Evolutionary conservation across 2,329 filamentous ascomycete species (phyloP), one percentile per base, ranked within the genome.

Genomic region (Hirsutella thompsonii): DNA sequence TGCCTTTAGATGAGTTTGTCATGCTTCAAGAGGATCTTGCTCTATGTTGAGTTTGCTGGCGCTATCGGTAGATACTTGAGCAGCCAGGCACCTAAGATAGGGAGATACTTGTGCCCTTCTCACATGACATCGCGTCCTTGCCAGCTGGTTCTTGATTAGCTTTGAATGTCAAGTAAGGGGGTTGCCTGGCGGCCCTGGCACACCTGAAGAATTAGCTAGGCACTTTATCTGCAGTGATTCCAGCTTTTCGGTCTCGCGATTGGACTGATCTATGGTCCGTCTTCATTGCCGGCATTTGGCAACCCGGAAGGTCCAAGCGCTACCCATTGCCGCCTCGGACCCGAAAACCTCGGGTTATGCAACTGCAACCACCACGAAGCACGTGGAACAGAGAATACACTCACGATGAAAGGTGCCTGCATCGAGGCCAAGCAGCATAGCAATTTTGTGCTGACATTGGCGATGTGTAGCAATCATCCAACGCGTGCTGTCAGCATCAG

Each of bases 401-500:
- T 18, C 32, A 18, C 9, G 9, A 34, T 34, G 32, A 34, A 34
- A 16, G 32, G 32, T 34, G 13, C 32, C 9, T 6, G 11, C 5
- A 26, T 6, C 23, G 11, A n/a, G 8, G 14, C 2, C 18, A 9
- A 16, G 8, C 8, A n/a, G 29, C 29, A n/a, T 19, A 16, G 14
- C 14, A 34, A n/a, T 5, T 16, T 14, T 18, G 14, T 8, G 14
- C 6, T 8, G 32, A 14, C 18, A 18, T 16, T 14, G 30, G 14
- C 8, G 8, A 21, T n/a, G 36, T 10, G 40, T 55, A 95, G 92
- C 88, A 41, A 85, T 98, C 45, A 68, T 96, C 40, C 92, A 98
- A 64, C 78, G 92, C 49, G 92, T 98, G 39, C 78, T 94, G 45
- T 96, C 89, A 35, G 90, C 90, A 45, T 95, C 90, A 8, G 92